Base-by-base conservation (phyloP, 2,329 filamentous ascomycete genomes). In the Orbilia blumenaviensis region DNA sequence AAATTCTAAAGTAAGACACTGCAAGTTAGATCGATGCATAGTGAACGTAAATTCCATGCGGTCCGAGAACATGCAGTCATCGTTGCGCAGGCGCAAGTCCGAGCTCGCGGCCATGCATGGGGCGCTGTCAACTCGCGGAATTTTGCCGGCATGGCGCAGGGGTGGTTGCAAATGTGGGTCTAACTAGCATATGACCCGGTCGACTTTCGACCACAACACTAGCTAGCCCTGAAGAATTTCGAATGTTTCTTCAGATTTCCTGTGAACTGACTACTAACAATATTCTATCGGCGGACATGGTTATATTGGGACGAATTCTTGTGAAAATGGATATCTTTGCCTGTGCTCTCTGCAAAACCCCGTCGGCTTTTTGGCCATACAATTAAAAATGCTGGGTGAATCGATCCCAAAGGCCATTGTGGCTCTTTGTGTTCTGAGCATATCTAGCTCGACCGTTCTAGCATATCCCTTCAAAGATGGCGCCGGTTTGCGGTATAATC, bases 381-480 rank as follows among this genome's bases (percentile, higher is more conserved):
- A 2, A 38, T 38, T 32, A 38, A 56, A 52, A n/a, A 66, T 66
- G 62, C 18, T 32, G 46, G 62, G 48, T 9, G 38, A 54, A 36
- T 42, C 25, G 8, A 36, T 32, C 3, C 14, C 32, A 27, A 66
- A 54, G 34, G 36, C 48, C 34, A 14, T 66, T 38, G 8, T 66
- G 46, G 48, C 46, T 3, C 32, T 66, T 29, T 54, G 21, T 12
- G 25, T 56, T 18, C 48, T 66, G 5, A 29, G 44, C 23, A 29
- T 56, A 34, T 54, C 34, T 3, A 54, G 14, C 10, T 56, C 52
- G 32, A 38, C 52, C 5, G 62, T 66, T 23, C 14, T 54, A 4
- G 44, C 62, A 36, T 66, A 66, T 32, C 44, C 44, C n/a, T 38
- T 41, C 21, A 56, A 56, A 56, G 52, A 66, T 56, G 62, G 46